Conservation (phyloP, 2,329 filamentous ascomycete species). For the Westerdykella aurantiaca region DNA sequence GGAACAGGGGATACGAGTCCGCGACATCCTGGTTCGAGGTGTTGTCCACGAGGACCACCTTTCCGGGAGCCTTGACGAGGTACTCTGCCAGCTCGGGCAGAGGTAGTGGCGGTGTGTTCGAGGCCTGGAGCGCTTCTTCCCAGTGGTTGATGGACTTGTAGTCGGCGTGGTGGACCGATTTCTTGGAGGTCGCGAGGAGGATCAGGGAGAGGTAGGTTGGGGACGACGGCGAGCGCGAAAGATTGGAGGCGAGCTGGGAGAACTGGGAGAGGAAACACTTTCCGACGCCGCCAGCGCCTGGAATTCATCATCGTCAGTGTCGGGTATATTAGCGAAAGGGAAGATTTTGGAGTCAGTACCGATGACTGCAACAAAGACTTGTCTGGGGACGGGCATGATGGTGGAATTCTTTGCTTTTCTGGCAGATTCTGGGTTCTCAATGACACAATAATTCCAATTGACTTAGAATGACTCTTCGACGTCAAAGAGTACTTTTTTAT, state of each 20-base stretch:
- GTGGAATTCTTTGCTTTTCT: background rate
- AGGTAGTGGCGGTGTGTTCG: conserved; percentile 59
- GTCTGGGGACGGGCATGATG: conserved; percentile 40
- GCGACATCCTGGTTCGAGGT: conserved; percentile 87
- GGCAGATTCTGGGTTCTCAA: background rate
- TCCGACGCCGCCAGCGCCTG: conserved; percentile 88
- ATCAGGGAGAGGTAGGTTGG: conserved; percentile 68
- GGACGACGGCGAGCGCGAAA: conserved; percentile 46
- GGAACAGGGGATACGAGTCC: conserved; percentile 71
- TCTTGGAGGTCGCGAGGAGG: conserved; percentile 80
- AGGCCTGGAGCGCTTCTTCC: conserved; percentile 56
- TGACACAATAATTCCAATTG: background rate
- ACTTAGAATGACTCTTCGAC: background rate
- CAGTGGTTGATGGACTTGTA: conserved; percentile 62
- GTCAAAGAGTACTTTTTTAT: too few species aligned
- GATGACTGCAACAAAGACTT: conserved; percentile 46
- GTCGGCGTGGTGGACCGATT: conserved; percentile 68
- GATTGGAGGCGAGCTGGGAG: conserved; percentile 58
- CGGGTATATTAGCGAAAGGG: background rate
- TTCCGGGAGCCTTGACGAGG: conserved; percentile 69
- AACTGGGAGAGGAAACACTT: conserved; percentile 86
- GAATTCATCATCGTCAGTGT: conserved; percentile 4
- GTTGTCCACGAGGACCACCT: conserved; percentile 86
- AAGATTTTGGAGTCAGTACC: conserved; percentile 22
- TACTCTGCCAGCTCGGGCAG: conserved; percentile 69